Base-by-base conservation (phyloP, 805 yeast species). In the Candida tallmaniae region DNA sequence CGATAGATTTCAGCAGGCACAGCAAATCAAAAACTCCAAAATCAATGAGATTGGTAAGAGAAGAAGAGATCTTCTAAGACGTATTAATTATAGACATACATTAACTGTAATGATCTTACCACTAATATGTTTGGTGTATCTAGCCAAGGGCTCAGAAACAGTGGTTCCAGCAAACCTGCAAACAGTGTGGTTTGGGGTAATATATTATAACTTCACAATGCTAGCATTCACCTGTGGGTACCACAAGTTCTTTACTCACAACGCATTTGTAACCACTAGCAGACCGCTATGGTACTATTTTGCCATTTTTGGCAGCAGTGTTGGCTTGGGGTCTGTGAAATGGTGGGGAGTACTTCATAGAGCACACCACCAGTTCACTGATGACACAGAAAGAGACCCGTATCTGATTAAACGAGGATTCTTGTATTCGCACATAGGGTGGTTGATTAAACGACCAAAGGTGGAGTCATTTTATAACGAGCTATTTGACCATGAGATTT, bases 351-450 rank as follows among this genome's bases (percentile, higher is more conserved):
- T 80, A 11, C 70, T 84, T 29, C 97, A 89, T 64, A 68, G 95
- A 40, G 88, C 93, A 4, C 97, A 89, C 62, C 97, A 89, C 59
- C 76, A 90, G 39, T 84, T 74, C 56, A 80, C 93, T 27, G 71
- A 65, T 40, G 96, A 89, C 52, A 82, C 94, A 0, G 95, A 85
- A 40, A 72, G 74, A 48, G 97, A 89, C 57, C 97, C 97, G 1
- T 87, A 85, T 59, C 79, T 79, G 50, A 80, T 83, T 24, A 75
- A 89, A 51, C 72, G 83, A 39, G 96, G 97, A 0, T 71, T 87
- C 47, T 60, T 74, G 49, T 88, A 78, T 74, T 78, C 90, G 22
- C 96, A 88, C 60, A 67, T 87, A 61, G 97, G 96, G 3, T 89
- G 96, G 95, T 72, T 84, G 62, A 52, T 87, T 22, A 65, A 81